Base-by-base conservation (phyloP, 1,284 basidiomycete species). In the Cryptococcus sp. region DNA sequence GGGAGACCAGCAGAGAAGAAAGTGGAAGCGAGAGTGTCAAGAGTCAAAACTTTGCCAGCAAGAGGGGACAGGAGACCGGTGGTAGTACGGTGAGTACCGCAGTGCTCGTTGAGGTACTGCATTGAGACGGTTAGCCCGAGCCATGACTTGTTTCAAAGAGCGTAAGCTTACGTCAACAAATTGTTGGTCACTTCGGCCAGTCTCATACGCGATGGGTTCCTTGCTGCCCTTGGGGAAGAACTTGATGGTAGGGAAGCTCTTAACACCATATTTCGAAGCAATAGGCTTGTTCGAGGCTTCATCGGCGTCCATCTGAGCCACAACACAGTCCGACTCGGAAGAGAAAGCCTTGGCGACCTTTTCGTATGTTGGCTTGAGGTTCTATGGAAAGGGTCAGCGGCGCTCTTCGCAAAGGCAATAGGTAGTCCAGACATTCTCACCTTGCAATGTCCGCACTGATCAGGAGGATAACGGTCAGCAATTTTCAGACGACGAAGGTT, bases 251-350 rank as follows among this genome's bases (percentile, higher is more conserved):
- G 95, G 95, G 86, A 82, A 89, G 60, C 86, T 84, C 41, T 79
- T 75, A 59, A 96, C 83, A 15, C 82, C 88, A 73, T 92, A 93
- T 68, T 85, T 84, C 49, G 78, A 68, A n/a, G 88, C 87, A 57
- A 97, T 79, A 25, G 83, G 84, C 67, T 84, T 83, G 83, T 96
- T 95, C 68, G 82, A 81, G 60, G 86, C 83, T 52, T 89, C 88
- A 74, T 98, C 93, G 26, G 89, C 93, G 78, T 99, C 87, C 65
- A 97, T 81, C 76, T 95, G 91, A 26, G 92, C 93, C 54, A 98
- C 84, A 56, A 95, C 78, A 72, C 90, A 92, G 71, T 89, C 83
- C 50, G 81, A 80, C 76, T 98, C 94, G 47, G 84, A 71, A 62
- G 85, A 83, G 82, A 95, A 97, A 52, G 85, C 85, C 57, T 81